A percentile compares a stretch with the other conserved stretches of the same genome.
Conservation (phyloP, 1,139 yeast genomes). For the Wickerhamomyces sp. region DNA sequence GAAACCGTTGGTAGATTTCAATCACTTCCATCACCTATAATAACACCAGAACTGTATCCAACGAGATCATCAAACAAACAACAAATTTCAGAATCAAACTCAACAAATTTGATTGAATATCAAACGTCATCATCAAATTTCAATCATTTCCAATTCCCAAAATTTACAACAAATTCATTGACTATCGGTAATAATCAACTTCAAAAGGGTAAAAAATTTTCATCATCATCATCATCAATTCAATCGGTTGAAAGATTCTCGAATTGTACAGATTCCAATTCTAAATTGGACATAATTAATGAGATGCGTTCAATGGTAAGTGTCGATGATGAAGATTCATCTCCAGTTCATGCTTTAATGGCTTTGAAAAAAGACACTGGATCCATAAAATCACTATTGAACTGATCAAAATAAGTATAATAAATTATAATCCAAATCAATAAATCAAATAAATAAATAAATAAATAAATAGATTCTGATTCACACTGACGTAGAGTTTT, state of each 20-base stretch:
- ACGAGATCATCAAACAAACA: too few relatives aligned
- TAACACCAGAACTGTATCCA: conserved; percentile 23
- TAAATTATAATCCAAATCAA: too few relatives aligned
- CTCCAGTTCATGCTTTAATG: conserved; percentile 38
- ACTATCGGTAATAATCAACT: too few relatives aligned
- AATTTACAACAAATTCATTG: conserved; percentile 4
- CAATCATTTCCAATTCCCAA: conserved; percentile 15
- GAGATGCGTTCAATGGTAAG: conserved; percentile 3
- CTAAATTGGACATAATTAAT: conserved; percentile 7
- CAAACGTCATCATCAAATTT: too few relatives aligned
- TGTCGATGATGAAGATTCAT: conserved; percentile 5
- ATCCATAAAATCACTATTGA: conserved; percentile 19
- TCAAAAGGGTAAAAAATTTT: too few relatives aligned
- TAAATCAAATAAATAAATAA: too few relatives aligned
- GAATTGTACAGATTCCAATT: conserved; percentile 4
- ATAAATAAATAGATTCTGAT: too few relatives aligned
- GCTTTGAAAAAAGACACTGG: conserved; percentile 41
- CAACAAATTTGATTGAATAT: background rate
- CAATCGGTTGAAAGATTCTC: too few relatives aligned
- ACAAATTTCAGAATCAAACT: conserved; percentile 2
- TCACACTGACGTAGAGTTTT: too few relatives aligned
- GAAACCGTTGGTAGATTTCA: conserved; percentile 23
- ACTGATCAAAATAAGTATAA: too few relatives aligned
- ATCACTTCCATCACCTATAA: conserved; percentile 21
- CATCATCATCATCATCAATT: too few relatives aligned